These are phyloP conservation scores for Penicillium cataractarum DNA, from an alignment of 495 filamentous ascomycete species.

Conservation along the genomic window DNA sequence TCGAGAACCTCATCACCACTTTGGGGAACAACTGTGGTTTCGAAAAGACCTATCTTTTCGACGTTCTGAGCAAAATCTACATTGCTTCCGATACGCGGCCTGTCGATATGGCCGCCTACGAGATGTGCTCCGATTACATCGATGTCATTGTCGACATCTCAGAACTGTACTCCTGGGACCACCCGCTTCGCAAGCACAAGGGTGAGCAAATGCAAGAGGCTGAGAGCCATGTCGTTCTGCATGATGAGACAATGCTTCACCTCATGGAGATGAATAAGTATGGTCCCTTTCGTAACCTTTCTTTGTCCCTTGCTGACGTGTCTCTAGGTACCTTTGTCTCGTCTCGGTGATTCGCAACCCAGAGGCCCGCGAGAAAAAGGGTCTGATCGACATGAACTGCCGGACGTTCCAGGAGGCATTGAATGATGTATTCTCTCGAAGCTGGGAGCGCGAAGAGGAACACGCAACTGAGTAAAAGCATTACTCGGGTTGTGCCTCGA, in stretches of 20 bases:
- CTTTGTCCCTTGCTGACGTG: slow-evolving; percentile 10
- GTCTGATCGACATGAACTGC: slow-evolving; percentile 64
- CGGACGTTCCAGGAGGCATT: slow-evolving; percentile 62
- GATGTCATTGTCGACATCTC: slow-evolving; percentile 96
- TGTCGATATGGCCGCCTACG: slow-evolving; percentile 90
- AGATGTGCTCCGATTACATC: slow-evolving; percentile 97
- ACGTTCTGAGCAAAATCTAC: slow-evolving; percentile 96
- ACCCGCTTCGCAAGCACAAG: slow-evolving; percentile 62
- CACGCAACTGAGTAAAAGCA: background rate
- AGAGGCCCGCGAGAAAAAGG: slow-evolving; percentile 58
- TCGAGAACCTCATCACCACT: slow-evolving; percentile 89
- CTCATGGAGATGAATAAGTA: slow-evolving; percentile 90
- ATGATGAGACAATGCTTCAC: slow-evolving; percentile 83
- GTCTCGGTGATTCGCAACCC: slow-evolving; percentile 75
- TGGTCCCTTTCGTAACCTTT: slow-evolving; percentile 13
- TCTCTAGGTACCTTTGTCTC: slow-evolving; percentile 61
- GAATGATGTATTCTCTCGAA: slow-evolving; percentile 58
- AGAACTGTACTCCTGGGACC: slow-evolving; percentile 84
- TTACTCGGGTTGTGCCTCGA: background rate
- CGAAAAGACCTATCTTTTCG: slow-evolving; percentile 96
- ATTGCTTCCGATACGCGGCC: slow-evolving; percentile 94
- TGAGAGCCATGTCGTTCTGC: slow-evolving; percentile 77
- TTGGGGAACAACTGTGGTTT: slow-evolving; percentile 87
- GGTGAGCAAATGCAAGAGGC: slow-evolving; percentile 70
- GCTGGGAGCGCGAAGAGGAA: slow-evolving; percentile 46